Percentiles rank a stretch among this genome's conserved stretches.
These are phyloP conservation scores for Podospora appendiculata DNA, from an alignment of 495 filamentous ascomycete genomes.

Conservation along the genomic window DNA sequence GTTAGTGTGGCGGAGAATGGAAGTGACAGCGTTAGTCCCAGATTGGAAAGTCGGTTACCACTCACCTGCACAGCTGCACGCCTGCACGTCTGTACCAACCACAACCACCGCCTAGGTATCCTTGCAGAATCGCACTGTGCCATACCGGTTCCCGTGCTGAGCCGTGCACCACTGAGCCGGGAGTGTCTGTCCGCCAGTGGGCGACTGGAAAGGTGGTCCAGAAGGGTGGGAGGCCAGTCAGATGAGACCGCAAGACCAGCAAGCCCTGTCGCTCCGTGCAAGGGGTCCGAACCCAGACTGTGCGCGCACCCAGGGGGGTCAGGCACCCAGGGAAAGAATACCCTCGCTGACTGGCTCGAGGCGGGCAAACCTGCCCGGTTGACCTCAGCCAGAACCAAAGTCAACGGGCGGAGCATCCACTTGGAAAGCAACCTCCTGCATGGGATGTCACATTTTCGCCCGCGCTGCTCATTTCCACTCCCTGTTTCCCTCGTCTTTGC, in stretches of 20 bases:
- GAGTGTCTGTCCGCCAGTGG: constrained; percentile 7
- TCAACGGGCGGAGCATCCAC: constrained; percentile 12
- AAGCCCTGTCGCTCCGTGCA: constrained; percentile 8
- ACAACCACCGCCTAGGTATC: background rate
- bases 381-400: background rate
- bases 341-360: background rate
- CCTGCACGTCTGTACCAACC: background rate
- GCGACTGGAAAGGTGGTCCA: background rate
- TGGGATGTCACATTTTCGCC: constrained; percentile 14
- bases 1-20: background rate
- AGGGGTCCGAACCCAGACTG: background rate
- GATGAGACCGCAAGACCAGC: background rate
- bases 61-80: too few relatives aligned
- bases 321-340: background rate
- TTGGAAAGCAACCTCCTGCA: constrained; percentile 17
- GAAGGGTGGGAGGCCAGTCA: constrained; percentile 1
- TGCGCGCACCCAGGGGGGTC: background rate
- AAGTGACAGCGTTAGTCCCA: constrained; percentile 10
- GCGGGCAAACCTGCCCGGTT: background rate
- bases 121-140: constrained; percentile 7
- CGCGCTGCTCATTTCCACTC: constrained; percentile 21
- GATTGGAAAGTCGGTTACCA: constrained; percentile 7
- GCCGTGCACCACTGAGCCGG: constrained; percentile 10
- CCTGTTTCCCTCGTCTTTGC: background rate
- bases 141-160: background rate